Evolutionary conservation across 2,329 filamentous ascomycete genomes (phyloP).

Genomic region (Fusarium tricinctum): DNA sequence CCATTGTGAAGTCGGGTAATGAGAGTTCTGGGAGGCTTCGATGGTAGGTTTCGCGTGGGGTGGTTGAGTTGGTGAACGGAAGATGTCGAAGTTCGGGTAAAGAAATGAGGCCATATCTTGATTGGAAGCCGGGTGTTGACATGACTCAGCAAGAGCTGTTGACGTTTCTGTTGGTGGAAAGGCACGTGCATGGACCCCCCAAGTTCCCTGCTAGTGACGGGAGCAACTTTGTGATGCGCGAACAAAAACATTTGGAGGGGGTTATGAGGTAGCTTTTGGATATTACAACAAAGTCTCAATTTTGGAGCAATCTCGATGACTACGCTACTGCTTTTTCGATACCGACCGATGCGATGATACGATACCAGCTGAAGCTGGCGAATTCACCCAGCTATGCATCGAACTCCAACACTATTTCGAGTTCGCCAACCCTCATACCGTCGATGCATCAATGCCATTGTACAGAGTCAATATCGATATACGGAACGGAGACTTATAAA

Average conservation of each 20-base stretch:
- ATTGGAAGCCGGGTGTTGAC: constrained; percentile 47
- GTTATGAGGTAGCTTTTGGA: constrained; percentile 12
- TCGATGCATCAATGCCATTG: constrained; percentile 14
- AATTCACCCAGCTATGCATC: constrained; percentile 52
- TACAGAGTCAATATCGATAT: constrained; percentile 19
- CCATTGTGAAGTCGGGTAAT: constrained; percentile 56
- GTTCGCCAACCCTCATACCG: constrained; percentile 21
- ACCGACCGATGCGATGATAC: constrained; percentile 45
- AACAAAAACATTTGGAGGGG: constrained; percentile 31
- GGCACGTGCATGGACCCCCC: constrained; percentile 39
- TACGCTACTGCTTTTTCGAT: not conserved
- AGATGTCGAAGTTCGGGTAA: constrained; percentile 51
- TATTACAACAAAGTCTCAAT: constrained; percentile 1
- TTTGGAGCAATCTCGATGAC: constrained; percentile 14
- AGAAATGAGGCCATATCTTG: constrained; percentile 59
- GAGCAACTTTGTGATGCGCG: constrained; percentile 21
- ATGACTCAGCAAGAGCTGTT: constrained; percentile 55
- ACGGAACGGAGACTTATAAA: constrained; percentile 38
- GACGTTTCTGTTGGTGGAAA: constrained; percentile 41
- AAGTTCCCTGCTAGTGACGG: not conserved
- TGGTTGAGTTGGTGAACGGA: constrained; percentile 47
- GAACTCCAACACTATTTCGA: constrained; percentile 41
- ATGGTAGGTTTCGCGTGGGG: constrained; percentile 44
- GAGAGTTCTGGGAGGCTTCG: constrained; percentile 43
- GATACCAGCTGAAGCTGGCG: constrained; percentile 34